Evolutionary conservation across 2,329 filamentous ascomycete genomes (phyloP), one percentile per base, ranked within the genome.

Genomic region (Diaporthe sp.): DNA sequence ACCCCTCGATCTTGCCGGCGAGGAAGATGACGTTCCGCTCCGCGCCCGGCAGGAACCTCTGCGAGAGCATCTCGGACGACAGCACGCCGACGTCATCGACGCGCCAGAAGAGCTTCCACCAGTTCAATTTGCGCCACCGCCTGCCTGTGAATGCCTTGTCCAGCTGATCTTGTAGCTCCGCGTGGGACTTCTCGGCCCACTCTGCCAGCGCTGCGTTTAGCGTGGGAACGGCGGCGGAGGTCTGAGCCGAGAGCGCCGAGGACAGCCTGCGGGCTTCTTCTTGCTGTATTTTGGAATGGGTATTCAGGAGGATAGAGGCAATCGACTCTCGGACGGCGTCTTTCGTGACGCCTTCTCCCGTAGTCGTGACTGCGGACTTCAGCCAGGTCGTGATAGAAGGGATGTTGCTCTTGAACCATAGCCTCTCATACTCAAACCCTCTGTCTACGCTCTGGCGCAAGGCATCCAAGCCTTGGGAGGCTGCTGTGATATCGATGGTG

Each of bases 21-120:
- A 98, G 89, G 84, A 93, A 98, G 62, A 98, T 93, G n/a, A 95
- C 89, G 73, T 92, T 93, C 79, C 93, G 92, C 83, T 98, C 96
- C 0, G 96, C 93, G 4, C 90, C 90, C 0, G 92, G 90, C 4
- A 99, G 89, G 86, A 97, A 98, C 9, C 90, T 89, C 77, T 92
- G 92, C 76, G 91, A 90, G 4, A 98, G 87, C 76, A 98, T 93
- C 79, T 97, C 94, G 1, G 92, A 91, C 3, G 94, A 92, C 73
- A 98, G 92, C 89, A 96, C 94, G 3, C 92, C 91, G 15, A 98
- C 95, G 80, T 98, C 96, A 81, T 98, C 96, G 34, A 97, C 95
- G 28, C 95, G 92, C 95, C 95, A 98, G 82, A 98, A 95, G 0
- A 98, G 89, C 82, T 98, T 98, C 94, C 95, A 98, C 96, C 96